These are phyloP conservation scores for Paramecium bursaria DNA, from an alignment of 73 alveolate species.

Conservation along the genomic window DNA sequence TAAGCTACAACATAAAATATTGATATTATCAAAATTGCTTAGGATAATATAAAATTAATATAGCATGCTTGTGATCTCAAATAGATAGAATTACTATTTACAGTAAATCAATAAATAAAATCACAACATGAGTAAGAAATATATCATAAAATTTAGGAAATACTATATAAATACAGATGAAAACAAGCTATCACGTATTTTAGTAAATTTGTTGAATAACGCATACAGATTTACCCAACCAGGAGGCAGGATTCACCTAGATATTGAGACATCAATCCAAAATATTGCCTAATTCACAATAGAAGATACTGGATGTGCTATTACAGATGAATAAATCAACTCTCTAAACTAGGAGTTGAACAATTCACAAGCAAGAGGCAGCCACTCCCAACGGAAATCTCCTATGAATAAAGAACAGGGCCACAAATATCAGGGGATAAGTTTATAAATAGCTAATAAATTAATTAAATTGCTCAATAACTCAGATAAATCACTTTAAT, in stretches of 20 bases:
- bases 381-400: background rate
- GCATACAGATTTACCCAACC: constrained; percentile 42
- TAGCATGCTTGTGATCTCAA: background rate
- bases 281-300: too few relatives aligned
- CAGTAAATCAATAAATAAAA: background rate
- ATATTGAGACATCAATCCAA: too few relatives aligned
- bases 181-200: constrained; percentile 11
- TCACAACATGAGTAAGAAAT: background rate
- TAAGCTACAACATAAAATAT: background rate
- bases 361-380: background rate
- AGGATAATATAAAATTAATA: background rate
- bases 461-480: background rate
- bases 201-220: constrained; percentile 39
- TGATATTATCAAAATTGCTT: background rate
- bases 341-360: background rate
- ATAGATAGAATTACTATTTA: background rate
- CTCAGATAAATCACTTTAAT: background rate
- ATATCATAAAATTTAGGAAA: background rate
- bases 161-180: constrained; percentile 1
- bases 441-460: background rate
- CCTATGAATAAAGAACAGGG: too few relatives aligned
- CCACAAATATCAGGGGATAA: background rate
- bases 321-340: background rate
- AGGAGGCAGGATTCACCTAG: too few relatives aligned
- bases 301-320: constrained; percentile 3